A percentile compares a stretch with the other conserved stretches of the same genome.
Conservation (phyloP, 2,329 filamentous ascomycete species). For the Ophiostoma triangulosporum region DNA sequence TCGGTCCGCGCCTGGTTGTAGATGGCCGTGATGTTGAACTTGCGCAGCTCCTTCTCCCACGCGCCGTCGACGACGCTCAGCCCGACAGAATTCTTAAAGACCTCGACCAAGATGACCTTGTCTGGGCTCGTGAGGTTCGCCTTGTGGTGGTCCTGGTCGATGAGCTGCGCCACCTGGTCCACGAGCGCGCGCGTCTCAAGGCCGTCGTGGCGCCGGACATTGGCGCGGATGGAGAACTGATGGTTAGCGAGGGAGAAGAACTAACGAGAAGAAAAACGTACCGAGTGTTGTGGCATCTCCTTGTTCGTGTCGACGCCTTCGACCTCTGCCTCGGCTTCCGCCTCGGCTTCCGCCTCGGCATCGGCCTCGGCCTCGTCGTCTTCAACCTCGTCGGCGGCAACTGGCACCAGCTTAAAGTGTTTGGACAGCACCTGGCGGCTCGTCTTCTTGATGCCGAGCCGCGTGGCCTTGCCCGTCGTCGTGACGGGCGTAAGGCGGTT, state of each 20-base stretch:
- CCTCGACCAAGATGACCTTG: slow-evolving; percentile 64
- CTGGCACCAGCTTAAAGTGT: slow-evolving; percentile 41
- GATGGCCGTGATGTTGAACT: slow-evolving; percentile 66
- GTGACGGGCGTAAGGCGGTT: slow-evolving; percentile 43
- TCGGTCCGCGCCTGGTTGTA: slow-evolving; percentile 28
- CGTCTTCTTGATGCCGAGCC: slow-evolving; percentile 53
- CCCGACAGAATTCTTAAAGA: slow-evolving; percentile 54
- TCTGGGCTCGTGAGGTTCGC: slow-evolving; percentile 69
- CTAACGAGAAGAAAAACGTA: slow-evolving; percentile 21
- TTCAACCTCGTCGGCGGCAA: slow-evolving; percentile 9
- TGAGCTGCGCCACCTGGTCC: slow-evolving; percentile 51
- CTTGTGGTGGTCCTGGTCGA: slow-evolving; percentile 50
- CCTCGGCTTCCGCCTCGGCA: slow-evolving; percentile 10
- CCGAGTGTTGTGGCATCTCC: slow-evolving; percentile 23
- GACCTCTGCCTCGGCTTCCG: not conserved
- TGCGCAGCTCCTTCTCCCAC: slow-evolving; percentile 55
- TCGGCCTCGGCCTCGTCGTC: too few species aligned
- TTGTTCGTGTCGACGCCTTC: not conserved
- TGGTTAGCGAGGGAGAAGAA: not conserved
- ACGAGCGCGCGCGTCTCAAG: slow-evolving; percentile 59
- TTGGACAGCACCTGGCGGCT: slow-evolving; percentile 47
- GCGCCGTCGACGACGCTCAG: slow-evolving; percentile 66
- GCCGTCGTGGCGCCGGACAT: slow-evolving; percentile 56
- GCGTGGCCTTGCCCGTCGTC: slow-evolving; percentile 49
- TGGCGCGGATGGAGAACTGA: slow-evolving; percentile 76